A percentile compares a stretch with the other conserved stretches of the same genome.
Conservation (phyloP, 768 basidiomycete genomes). For the Mycena filopes region DNA sequence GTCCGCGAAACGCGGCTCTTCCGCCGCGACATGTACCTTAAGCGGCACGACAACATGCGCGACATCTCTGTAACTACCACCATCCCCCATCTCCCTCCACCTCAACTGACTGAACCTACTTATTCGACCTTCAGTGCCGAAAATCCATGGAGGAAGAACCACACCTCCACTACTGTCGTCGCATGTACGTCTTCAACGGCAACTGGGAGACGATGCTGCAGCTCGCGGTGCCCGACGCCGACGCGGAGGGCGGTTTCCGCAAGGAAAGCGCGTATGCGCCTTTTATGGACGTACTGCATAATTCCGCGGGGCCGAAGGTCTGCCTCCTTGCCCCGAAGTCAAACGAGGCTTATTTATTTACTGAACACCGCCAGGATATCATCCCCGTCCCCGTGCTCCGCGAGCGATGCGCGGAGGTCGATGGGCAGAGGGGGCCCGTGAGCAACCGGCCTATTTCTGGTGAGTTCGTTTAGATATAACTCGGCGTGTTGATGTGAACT, state of each 20-base stretch:
- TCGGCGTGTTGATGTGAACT: too few relatives aligned
- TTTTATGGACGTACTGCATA: constrained; percentile 2
- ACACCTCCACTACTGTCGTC: not conserved
- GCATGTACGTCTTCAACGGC: not conserved
- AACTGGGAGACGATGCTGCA: constrained; percentile 9
- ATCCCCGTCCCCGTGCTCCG: constrained; percentile 8
- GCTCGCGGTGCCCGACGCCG: not conserved
- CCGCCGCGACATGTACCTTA: not conserved
- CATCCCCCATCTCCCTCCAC: not conserved
- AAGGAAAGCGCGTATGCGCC: not conserved
- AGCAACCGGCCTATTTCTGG: too few relatives aligned
- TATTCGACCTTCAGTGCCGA: too few relatives aligned
- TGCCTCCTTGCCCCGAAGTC: too few relatives aligned
- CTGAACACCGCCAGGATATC: constrained; percentile 2
- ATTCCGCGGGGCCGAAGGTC: constrained; percentile 6
- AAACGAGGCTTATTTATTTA: too few relatives aligned
- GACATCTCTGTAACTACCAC: not conserved
- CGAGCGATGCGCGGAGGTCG: not conserved
- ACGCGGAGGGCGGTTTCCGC: constrained; percentile 2
- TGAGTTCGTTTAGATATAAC: too few relatives aligned
- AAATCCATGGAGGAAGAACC: too few relatives aligned
- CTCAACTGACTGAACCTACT: too few relatives aligned
- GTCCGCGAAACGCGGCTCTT: constrained; percentile 16
- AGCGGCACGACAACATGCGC: not conserved
- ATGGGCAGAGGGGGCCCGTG: too few relatives aligned